Conservation (phyloP, 2,329 filamentous ascomycete species). For the Ceratocystis cacaofunesta region DNA sequence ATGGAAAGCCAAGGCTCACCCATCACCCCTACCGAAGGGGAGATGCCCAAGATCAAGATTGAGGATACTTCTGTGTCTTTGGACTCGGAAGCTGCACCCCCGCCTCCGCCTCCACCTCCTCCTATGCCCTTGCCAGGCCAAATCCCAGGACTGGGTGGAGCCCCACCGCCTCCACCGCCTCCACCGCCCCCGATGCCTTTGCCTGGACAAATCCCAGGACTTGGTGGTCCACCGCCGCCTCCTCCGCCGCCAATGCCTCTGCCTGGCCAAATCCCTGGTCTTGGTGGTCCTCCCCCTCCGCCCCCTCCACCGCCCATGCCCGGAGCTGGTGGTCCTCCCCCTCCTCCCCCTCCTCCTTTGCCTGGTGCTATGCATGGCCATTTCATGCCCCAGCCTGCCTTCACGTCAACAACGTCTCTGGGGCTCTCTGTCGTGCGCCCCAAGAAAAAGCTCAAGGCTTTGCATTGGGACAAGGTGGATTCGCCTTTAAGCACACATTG, state of each 20-base stretch:
- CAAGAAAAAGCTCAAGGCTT: slow-evolving; percentile 98
- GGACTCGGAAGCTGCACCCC: slow-evolving; percentile 22
- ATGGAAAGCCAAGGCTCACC: slow-evolving; percentile 52
- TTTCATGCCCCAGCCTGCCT: slow-evolving; percentile 52
- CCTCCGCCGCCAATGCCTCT: slow-evolving; percentile 29
- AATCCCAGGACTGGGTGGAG: slow-evolving; percentile 25
- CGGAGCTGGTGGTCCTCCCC: slow-evolving; percentile 26
- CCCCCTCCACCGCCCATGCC: slow-evolving; percentile 26
- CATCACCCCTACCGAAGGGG: slow-evolving; percentile 46
- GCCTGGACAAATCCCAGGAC: slow-evolving; percentile 17
- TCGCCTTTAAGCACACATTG: slow-evolving; percentile 81
- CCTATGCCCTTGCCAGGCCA: slow-evolving; percentile 25
- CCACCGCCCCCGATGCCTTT: slow-evolving; percentile 27
- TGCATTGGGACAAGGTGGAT: slow-evolving; percentile 99
- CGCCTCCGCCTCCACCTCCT: slow-evolving; percentile 28
- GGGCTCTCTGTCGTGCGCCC: slow-evolving; percentile 69
- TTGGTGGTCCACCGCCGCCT: slow-evolving; percentile 24
- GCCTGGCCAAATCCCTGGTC: slow-evolving; percentile 17
- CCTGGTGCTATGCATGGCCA: slow-evolving; percentile 59
- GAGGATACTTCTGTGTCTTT: slow-evolving; percentile 20
- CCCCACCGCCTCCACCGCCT: slow-evolving; percentile 26
- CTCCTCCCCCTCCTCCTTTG: slow-evolving; percentile 48
- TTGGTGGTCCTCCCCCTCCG: slow-evolving; percentile 21
- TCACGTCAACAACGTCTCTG: slow-evolving; percentile 40
- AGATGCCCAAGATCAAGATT: slow-evolving; percentile 47